These are phyloP conservation scores for Tuber indicum DNA, from an alignment of 495 filamentous ascomycete genomes.

Conservation along the genomic window DNA sequence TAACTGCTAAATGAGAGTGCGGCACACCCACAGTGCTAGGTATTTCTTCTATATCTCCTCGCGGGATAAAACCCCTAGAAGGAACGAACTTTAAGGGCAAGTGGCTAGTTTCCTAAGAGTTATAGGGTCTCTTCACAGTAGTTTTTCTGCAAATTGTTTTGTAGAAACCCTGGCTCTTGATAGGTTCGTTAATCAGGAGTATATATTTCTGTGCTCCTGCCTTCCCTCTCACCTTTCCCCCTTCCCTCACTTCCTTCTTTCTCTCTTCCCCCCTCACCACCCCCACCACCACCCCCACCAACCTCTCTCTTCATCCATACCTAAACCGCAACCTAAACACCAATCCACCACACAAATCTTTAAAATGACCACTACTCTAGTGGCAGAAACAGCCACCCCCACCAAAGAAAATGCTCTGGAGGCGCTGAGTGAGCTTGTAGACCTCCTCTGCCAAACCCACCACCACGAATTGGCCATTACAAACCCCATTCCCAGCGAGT, in stretches of 20 bases:
- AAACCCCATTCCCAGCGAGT: not conserved
- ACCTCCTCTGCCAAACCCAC: not conserved
- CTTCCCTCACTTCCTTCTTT: not conserved
- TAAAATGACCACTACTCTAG: not conserved
- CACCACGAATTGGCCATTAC: not conserved
- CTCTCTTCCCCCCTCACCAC: not conserved
- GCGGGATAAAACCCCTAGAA: not conserved
- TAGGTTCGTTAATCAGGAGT: not conserved
- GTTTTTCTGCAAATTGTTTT: not conserved
- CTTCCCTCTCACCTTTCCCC: no score
- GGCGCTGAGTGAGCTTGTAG: not conserved
- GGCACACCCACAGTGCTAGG: not conserved
- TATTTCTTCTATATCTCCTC: not conserved
- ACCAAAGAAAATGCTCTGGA: not conserved
- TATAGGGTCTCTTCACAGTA: not conserved
- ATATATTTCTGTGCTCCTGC: fast-evolving
- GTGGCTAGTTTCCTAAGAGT: not conserved
- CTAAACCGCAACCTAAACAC: not conserved
- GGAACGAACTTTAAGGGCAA: not conserved
- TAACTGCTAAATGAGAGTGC: not conserved
- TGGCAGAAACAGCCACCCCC: not conserved
- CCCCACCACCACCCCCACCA: not conserved
- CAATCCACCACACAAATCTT: not conserved
- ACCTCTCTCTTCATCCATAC: not conserved
- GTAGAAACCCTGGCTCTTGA: not conserved